Conservation (phyloP, 176 grass and related monocot species). For the Oryza rufipogon region DNA sequence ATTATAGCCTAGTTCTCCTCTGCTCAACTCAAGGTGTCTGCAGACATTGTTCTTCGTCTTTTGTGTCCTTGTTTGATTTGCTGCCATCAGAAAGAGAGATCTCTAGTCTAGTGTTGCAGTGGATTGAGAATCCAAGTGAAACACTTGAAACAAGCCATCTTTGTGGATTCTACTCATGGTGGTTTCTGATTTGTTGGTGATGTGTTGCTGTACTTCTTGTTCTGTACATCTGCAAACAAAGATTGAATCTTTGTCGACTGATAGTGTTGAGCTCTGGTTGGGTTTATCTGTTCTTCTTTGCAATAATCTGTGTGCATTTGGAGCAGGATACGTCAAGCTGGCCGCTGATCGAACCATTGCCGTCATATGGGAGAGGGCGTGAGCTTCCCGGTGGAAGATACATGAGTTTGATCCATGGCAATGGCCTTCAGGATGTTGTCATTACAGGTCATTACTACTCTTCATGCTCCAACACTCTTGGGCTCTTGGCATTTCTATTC, state of each 20-base stretch:
- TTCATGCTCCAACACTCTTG: background rate
- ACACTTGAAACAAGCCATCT: background rate
- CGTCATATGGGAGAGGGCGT: slow-evolving; percentile 88
- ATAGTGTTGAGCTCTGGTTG: background rate
- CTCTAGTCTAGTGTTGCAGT: background rate
- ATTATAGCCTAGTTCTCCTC: too few species aligned
- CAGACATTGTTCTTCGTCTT: too few species aligned
- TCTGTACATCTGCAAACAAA: background rate
- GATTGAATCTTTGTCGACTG: background rate
- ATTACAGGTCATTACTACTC: slow-evolving; percentile 73
- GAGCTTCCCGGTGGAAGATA: slow-evolving; percentile 86
- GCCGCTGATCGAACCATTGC: slow-evolving; percentile 80
- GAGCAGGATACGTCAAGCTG: slow-evolving; percentile 77
- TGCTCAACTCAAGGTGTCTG: too few species aligned
- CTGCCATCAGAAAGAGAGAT: background rate
- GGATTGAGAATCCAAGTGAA: background rate
- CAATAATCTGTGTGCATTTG: slow-evolving; percentile 4
- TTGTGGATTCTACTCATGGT: too few species aligned
- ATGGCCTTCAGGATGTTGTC: slow-evolving; percentile 78
- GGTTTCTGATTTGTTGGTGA: background rate
- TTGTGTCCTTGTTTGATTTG: background rate
- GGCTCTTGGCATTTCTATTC: background rate
- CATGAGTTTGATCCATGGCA: slow-evolving; percentile 89
- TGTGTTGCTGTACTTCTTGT: background rate
- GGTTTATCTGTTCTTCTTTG: background rate